These are phyloP conservation scores for Emericellopsis cladophorae DNA, from an alignment of 2,329 filamentous ascomycete species.

Conservation along the genomic window DNA sequence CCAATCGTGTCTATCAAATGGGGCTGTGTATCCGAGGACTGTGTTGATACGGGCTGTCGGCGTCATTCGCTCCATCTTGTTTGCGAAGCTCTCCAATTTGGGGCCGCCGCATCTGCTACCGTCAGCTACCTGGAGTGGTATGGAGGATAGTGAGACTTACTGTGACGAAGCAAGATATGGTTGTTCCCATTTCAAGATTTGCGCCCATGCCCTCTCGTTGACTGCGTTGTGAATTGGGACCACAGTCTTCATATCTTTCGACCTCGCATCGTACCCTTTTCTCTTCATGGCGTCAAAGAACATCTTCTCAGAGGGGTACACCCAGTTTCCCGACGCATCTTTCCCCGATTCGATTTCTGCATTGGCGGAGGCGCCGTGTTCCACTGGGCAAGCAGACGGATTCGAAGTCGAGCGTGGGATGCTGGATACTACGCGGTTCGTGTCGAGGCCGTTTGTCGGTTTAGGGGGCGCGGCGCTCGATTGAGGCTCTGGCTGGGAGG, in stretches of 20 bases:
- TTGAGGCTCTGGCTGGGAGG: slow-evolving; percentile 7
- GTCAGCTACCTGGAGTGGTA: slow-evolving; percentile 4
- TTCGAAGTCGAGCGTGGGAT: slow-evolving; percentile 53
- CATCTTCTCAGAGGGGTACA: slow-evolving; percentile 93
- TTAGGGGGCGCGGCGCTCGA: background rate
- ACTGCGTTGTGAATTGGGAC: slow-evolving; percentile 98
- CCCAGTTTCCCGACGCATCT: slow-evolving; percentile 75
- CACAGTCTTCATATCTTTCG: slow-evolving; percentile 75
- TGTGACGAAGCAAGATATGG: slow-evolving; percentile 46
- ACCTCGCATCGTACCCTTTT: slow-evolving; percentile 64
- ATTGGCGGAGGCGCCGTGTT: slow-evolving; percentile 44
- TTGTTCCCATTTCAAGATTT: slow-evolving; percentile 82
- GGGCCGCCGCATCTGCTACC: slow-evolving; percentile 52
- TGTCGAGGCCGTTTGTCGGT: slow-evolving; percentile 32
- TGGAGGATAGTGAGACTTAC: slow-evolving; percentile 23
- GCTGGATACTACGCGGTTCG: slow-evolving; percentile 61
- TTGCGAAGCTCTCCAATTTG: slow-evolving; percentile 71
- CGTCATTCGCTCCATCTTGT: slow-evolving; percentile 56
- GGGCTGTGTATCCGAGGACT: slow-evolving; percentile 73
- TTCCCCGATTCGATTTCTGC: slow-evolving; percentile 66
- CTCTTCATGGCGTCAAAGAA: slow-evolving; percentile 96
- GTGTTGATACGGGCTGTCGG: slow-evolving; percentile 76
- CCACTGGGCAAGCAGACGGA: slow-evolving; percentile 22
- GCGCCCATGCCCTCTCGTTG: slow-evolving; percentile 89
- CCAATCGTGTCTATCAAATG: slow-evolving; percentile 97